Conservation (phyloP, 805 yeast species). For the Naumovozyma castellii region DNA sequence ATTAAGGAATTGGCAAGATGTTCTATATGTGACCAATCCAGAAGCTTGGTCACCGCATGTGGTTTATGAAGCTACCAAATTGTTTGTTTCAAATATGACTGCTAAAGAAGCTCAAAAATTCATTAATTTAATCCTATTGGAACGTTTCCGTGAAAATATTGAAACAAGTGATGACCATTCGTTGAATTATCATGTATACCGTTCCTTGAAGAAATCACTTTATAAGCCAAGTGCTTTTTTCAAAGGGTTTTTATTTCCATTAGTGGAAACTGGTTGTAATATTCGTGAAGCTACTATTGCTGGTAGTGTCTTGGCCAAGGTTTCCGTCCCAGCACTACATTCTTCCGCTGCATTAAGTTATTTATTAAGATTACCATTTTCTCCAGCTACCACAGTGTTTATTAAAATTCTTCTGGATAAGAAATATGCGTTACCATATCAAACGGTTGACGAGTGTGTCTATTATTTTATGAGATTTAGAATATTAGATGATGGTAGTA, state of each 20-base stretch:
- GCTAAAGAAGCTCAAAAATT: constrained; percentile 85
- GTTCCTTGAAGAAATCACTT: constrained; percentile 83
- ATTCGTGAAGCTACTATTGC: constrained; percentile 92
- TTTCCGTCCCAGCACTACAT: constrained; percentile 89
- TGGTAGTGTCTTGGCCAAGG: constrained; percentile 79
- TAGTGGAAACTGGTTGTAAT: constrained; percentile 81
- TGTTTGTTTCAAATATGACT: constrained; percentile 82
- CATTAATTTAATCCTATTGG: constrained; percentile 56
- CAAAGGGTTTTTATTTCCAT: constrained; percentile 89
- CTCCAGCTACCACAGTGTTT: constrained; percentile 84
- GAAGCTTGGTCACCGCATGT: constrained; percentile 93
- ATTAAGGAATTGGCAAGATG: constrained; percentile 90
- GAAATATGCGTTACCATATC: constrained; percentile 93
- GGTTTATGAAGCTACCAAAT: constrained; percentile 85
- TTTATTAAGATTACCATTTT: constrained; percentile 69
- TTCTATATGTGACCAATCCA: constrained; percentile 86
- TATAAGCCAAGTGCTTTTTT: constrained; percentile 97
- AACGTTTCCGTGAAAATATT: constrained; percentile 60
- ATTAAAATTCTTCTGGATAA: constrained; percentile 84
- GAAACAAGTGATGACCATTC: constrained; percentile 68
- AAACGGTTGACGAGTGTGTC: constrained; percentile 88
- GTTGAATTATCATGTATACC: constrained; percentile 84
- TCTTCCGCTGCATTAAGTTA: constrained; percentile 92
- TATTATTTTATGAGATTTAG: constrained; percentile 91
- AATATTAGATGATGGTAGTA: constrained; percentile 38